Evolutionary conservation across 2,329 filamentous ascomycete genomes (phyloP), one percentile per base, ranked within the genome.

Genomic region (Lachnellula occidentalis): DNA sequence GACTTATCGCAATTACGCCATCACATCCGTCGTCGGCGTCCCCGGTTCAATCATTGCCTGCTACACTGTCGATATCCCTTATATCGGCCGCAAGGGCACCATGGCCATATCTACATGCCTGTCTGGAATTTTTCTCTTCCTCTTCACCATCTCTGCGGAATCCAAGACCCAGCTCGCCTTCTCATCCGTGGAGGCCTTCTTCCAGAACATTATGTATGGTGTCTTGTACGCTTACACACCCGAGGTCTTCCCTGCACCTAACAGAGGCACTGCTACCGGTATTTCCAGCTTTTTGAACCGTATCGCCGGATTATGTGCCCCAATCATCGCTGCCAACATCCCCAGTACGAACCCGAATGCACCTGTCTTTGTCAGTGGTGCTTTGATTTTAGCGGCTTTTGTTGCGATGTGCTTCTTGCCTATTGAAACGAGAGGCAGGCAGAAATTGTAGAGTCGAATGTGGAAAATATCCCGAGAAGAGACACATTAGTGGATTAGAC

Each of bases 1-100:
- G 21, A 81, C 82, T 0, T 95, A 94, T 73, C 85, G 87, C 57
- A 90, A 90, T 76, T 92, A 91, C 69, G 85, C 85, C 69, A 91
- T 95, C 69, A 90, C 87, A 15, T 87, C 86, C 41, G 74, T 90
- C 37, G 80, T 85, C 47, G 89, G 90, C 39, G 82, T 94, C 2
- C 90, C 89, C 0, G 90, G 90, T 21, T 87, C 85, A 47, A 72
- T 94, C 19, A 74, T 92, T 9, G 90, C 86, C 15, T 87, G 85
- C 57, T 88, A 81, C 64, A 82, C 87, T 1, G 88, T 90, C 45
- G 80, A 87, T 67, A 76, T 83, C 58, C 76, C 76, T 17, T 85
- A 81, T 17, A 76, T 85, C 1, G 87, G 87, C n/a, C 83, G 87
- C 36, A 86, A 83, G 59, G 85, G 85, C 54, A 90, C 87, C 5